Percentiles rank a stretch among this genome's conserved stretches.
These are phyloP conservation scores for Camelina hispida DNA, from an alignment of 345 rosid genomes.

Conservation along the genomic window DNA sequence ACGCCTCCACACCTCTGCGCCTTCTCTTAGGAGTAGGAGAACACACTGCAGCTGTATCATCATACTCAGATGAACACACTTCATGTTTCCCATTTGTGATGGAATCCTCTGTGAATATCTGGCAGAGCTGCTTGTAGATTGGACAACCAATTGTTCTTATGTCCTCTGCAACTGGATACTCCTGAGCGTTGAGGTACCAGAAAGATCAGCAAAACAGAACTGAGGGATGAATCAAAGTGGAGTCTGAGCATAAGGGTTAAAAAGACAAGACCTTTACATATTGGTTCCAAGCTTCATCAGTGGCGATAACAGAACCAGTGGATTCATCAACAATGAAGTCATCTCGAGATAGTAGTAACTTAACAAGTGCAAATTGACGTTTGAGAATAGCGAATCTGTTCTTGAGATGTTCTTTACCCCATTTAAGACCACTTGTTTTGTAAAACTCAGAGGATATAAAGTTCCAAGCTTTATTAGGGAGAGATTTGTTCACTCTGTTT, in stretches of 20 bases:
- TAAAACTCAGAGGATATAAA: slow-evolving; percentile 35
- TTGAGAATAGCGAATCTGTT: slow-evolving; percentile 46
- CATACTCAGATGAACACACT: slow-evolving; percentile 41
- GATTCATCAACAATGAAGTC: slow-evolving; percentile 54
- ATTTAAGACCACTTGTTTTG: slow-evolving; percentile 48
- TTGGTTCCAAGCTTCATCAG: slow-evolving; percentile 54
- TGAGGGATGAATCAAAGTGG: neutral
- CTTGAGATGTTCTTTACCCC: slow-evolving; percentile 58
- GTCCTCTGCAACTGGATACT: slow-evolving; percentile 58
- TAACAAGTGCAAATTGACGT: slow-evolving; percentile 51
- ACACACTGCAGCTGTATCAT: slow-evolving; percentile 45
- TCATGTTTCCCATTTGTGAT: too few relatives aligned
- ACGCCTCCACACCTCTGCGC: slow-evolving; percentile 46
- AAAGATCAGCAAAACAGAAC: slow-evolving; percentile 19
- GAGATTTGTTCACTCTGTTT: too few relatives aligned
- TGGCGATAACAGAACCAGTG: slow-evolving; percentile 46
- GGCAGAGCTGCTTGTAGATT: slow-evolving; percentile 53
- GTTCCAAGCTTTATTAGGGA: too few relatives aligned
- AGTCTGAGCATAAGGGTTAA: neutral
- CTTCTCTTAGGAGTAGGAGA: slow-evolving; percentile 52
- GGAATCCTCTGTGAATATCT: neutral
- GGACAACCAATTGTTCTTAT: slow-evolving; percentile 55
- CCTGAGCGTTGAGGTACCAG: slow-evolving; percentile 40
- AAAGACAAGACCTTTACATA: slow-evolving; percentile 48
- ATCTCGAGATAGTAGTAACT: slow-evolving; percentile 48